A percentile compares a stretch with the other conserved stretches of the same genome.
These are phyloP conservation scores for Physaria fendleri DNA, from an alignment of 345 rosid genomes.

Conservation along the genomic window DNA sequence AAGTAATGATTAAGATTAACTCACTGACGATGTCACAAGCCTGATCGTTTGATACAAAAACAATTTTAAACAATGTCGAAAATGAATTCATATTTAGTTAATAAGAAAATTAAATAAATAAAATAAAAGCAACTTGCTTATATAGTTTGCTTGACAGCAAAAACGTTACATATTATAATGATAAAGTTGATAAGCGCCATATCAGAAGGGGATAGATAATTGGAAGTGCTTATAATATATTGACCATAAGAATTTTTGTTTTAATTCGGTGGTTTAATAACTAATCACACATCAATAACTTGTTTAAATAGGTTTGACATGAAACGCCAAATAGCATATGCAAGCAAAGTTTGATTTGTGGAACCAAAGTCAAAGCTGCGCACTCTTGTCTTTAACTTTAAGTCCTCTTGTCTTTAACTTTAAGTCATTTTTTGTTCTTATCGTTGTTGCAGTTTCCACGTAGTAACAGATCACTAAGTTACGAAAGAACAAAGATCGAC, in stretches of 20 bases:
- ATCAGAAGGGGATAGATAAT: conserved; percentile 16
- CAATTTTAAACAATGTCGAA: conserved; percentile 12
- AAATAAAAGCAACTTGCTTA: conserved; percentile 20
- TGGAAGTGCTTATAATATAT: conserved; percentile 16
- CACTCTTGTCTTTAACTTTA: conserved; percentile 15
- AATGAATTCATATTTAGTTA: background rate
- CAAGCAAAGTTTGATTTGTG: conserved; percentile 9
- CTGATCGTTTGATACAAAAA: conserved; percentile 13
- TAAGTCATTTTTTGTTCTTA: conserved; percentile 14
- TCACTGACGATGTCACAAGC: background rate
- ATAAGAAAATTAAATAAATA: background rate
- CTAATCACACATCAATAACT: conserved; percentile 6
- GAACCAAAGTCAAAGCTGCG: conserved; percentile 26
- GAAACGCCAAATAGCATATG: conserved; percentile 11
- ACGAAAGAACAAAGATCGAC: background rate
- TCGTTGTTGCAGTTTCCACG: conserved; percentile 20
- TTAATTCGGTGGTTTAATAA: conserved; percentile 9
- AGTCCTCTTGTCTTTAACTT: conserved; percentile 15
- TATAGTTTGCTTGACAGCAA: conserved; percentile 7
- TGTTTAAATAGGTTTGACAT: background rate
- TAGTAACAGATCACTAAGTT: conserved; percentile 1
- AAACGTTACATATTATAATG: background rate
- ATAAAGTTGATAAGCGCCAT: conserved; percentile 23
- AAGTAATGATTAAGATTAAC: background rate
- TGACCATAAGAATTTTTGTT: conserved; percentile 12